These are phyloP conservation scores for Crepidotus variabilis DNA, from an alignment of 768 basidiomycete species.

Conservation along the genomic window DNA sequence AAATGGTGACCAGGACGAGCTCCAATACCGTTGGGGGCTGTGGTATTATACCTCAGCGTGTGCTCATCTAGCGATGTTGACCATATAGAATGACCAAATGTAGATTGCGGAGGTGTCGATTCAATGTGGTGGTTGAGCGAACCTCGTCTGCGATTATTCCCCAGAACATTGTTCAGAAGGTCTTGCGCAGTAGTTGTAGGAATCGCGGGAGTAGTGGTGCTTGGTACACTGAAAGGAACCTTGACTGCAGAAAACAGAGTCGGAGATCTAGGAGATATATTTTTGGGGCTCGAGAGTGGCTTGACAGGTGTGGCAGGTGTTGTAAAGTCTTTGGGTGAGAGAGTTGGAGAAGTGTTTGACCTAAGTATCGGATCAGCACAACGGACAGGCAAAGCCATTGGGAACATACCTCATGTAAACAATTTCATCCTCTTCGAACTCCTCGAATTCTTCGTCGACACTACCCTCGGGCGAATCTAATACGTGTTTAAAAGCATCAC, in stretches of 20 bases:
- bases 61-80: conserved; percentile 53
- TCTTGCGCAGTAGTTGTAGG: conserved; percentile 62
- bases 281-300: conserved; percentile 26
- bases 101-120: conserved; percentile 34
- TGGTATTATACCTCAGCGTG: conserved; percentile 29
- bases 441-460: conserved; percentile 46
- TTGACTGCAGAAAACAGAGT: conserved; percentile 19
- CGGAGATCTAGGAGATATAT: conserved; percentile 28
- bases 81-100: conserved; percentile 61
- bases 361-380: conserved; percentile 11
- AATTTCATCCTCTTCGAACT: conserved; percentile 71
- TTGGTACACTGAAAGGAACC: conserved; percentile 8
- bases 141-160: conserved; percentile 19
- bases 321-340: conserved; percentile 29
- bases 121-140: conserved; percentile 14
- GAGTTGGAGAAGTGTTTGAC: conserved; percentile 25
- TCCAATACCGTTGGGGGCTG: conserved; percentile 19
- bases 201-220: conserved; percentile 19
- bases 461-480: conserved; percentile 37
- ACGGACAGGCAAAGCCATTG: not conserved
- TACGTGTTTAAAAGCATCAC: conserved; percentile 56
- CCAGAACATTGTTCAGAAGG: conserved; percentile 54
- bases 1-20: not conserved
- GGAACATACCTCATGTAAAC: conserved; percentile 61
- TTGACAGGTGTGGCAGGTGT: conserved; percentile 32